phyloP scores from a whole-genome alignment of 2,329 filamentous ascomycete genomes.

The Cadophora luteo-olivacea region DNA sequence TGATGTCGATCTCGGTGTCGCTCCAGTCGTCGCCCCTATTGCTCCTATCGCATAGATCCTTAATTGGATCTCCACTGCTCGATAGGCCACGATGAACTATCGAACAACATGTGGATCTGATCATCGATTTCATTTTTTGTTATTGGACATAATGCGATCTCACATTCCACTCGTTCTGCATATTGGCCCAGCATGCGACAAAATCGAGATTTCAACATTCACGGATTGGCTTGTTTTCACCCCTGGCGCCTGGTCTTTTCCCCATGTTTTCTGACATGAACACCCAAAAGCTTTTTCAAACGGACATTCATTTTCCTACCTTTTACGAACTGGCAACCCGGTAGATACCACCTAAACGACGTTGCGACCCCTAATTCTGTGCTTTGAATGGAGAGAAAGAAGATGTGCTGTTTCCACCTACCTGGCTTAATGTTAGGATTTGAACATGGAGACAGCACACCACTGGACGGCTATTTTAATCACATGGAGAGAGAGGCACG shows the following conservation, averaged over 20 bases:
- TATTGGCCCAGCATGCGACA: conserved; percentile 41
- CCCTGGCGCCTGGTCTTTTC: conserved; percentile 44
- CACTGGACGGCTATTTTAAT: conserved; percentile 19
- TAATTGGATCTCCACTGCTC: conserved; percentile 36
- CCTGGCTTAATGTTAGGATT: conserved; percentile 3
- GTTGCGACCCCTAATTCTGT: conserved; percentile 40
- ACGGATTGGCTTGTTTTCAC: conserved; percentile 39
- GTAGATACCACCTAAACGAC: conserved; percentile 45
- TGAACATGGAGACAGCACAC: conserved; percentile 18
- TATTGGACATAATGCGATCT: conserved; percentile 43
- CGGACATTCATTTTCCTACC: conserved; percentile 44
- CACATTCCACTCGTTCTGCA: conserved; percentile 42
- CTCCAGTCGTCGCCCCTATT: conserved; percentile 48
- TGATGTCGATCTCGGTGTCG: conserved; percentile 44
- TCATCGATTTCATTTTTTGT: conserved; percentile 43
- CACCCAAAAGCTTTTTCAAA: conserved; percentile 41
- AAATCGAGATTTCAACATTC: conserved; percentile 32
- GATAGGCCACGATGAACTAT: conserved; percentile 46
- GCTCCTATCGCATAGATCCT: conserved; percentile 53
- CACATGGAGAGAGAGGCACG: conserved; percentile 42
- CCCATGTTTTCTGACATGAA: conserved; percentile 38
- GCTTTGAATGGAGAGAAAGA: conserved; percentile 33
- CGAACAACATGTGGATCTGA: conserved; percentile 36
- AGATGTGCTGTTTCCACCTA: conserved; percentile 21
- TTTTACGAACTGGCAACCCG: conserved; percentile 44